Base-by-base conservation (phyloP, 352 stramenopile species). In the Globisporangium acanthophoron region DNA sequence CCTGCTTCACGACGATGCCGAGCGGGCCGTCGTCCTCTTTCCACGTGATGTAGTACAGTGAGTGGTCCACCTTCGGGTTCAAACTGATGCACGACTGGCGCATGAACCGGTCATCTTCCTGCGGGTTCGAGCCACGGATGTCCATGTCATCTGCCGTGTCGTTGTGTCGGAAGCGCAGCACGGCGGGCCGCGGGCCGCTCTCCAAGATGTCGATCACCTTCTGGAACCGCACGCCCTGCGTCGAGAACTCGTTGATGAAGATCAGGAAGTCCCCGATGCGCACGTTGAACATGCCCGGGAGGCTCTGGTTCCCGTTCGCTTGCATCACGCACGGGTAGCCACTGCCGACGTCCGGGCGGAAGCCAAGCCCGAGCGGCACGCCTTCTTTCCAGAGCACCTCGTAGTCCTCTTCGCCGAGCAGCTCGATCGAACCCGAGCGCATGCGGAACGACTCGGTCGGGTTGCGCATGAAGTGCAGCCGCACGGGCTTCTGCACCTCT, bases 1-100 rank as follows among this genome's bases (percentile, higher is more conserved):
- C 83, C 54, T 93, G 83, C 62, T 92, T 93, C 31, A 95, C 84
- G 3, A 95, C 85, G 43, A 95, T 92, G 12, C 85, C 85, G 52
- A 95, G 62, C 12, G 85, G 81, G 12, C 85, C 85, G 55, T 95
- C 85, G 41, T 93, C 81, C 51, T 93, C 83, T 67, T 92, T 92
- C 85, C 85, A 95, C 54, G 85, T 95, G 60, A 95, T 93, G 69
- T 92, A 92, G 68, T 95, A 95, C 46, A 92, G 62, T 49, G 81
- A 90, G 57, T 90, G 79, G 55, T 92, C 83, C 20, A 89, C 79
- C 69, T 90, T 91, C 3, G 83, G 83, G 61, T 93, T 91, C 59
- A 91, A 69, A 51, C 80, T 93, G 51, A 88, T 70, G 43, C 78
- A 85, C 43, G 77, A 88, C 66, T 81, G 80, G 4, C 76, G 74